Conservation (phyloP, 2,329 filamentous ascomycete genomes). For the Aureobasidium subglaciale region DNA sequence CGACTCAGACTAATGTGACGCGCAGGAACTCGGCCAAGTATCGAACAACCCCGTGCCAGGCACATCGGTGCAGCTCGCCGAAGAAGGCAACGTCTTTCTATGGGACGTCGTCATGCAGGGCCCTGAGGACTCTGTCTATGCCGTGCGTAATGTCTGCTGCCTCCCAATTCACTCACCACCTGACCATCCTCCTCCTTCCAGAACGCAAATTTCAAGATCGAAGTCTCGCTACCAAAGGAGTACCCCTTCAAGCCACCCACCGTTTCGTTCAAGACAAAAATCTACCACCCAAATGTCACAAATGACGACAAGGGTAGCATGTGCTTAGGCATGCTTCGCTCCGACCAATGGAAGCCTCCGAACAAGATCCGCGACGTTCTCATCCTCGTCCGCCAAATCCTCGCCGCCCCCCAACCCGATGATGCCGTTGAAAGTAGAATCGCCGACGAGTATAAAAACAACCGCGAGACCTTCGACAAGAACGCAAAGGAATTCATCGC, state of each 20-base stretch:
- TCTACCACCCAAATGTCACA: conserved; percentile 92
- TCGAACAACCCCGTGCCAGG: conserved; percentile 49
- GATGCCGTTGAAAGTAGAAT: conserved; percentile 83
- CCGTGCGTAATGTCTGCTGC: conserved; percentile 41
- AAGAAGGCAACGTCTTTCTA: conserved; percentile 59
- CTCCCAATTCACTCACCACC: not conserved
- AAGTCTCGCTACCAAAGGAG: conserved; percentile 65
- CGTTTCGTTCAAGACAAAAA: conserved; percentile 75
- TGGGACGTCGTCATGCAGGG: conserved; percentile 64
- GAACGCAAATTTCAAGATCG: conserved; percentile 67
- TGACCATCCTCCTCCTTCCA: conserved; percentile 25
- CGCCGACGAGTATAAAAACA: conserved; percentile 71
- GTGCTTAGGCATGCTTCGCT: conserved; percentile 75
- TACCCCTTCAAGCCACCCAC: conserved; percentile 87
- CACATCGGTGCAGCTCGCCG: conserved; percentile 49
- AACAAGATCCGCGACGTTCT: conserved; percentile 70
- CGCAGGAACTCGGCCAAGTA: conserved; percentile 57
- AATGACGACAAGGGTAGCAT: conserved; percentile 80
- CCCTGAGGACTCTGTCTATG: conserved; percentile 57
- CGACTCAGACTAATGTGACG: not conserved
- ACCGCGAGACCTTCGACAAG: conserved; percentile 64
- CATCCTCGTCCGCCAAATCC: conserved; percentile 64
- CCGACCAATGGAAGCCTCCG: conserved; percentile 87
- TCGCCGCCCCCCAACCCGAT: conserved; percentile 77
- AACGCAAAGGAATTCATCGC: conserved; percentile 66